Evolutionary conservation across 1,139 yeast genomes (phyloP), one percentile per base, ranked within the genome.

Genomic region (Geotrichum cucujoidarum): DNA sequence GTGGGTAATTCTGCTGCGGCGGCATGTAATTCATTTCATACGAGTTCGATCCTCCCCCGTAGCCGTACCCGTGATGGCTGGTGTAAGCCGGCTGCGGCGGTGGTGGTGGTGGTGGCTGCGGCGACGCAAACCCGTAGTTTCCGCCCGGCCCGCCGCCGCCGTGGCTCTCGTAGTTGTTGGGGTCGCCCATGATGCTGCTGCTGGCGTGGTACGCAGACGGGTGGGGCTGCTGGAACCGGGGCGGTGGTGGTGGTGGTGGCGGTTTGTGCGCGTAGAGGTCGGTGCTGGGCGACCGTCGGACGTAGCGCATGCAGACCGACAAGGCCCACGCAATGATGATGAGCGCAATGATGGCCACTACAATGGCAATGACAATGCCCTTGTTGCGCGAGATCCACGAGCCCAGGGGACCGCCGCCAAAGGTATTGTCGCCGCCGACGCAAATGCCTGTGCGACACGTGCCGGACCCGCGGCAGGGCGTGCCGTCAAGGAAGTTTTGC

Each of bases 401-500:
- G 21, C 38, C 49, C 21, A 45, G 31, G 31, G 40, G 48, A 16
- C 50, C 52, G 18, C 21, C 11, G 24, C 37, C 43, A 37, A 49
- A 47, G 45, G 37, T 45, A 43, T 33, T 30, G 21, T 43, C 38
- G 18, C 60, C 65, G 31, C 65, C 68, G 11, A 61, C 53, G 49
- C 72, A 68, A 10, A 40, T 43, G 10, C 72, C 72, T 30, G 59
- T 53, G 20, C 51, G 53, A 48, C 71, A 67, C 21, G 41, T 47
- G 27, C 72, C 72, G 5, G 57, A 49, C 18, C 60, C 57, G 22
- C 58, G 55, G 50, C 72, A 68, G 3, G 69, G 69, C 7, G 72
- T 68, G 27, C 72, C 72, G 44, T 67, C 71, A 45, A 67, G 48
- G 48, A 65, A 67, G 55, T 63, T 61, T 53, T 67, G 69, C 29